A percentile compares a stretch with the other conserved stretches of the same genome.
Conservation (phyloP, 176 grass and related monocot species). For the Oropetium thomaeum region DNA sequence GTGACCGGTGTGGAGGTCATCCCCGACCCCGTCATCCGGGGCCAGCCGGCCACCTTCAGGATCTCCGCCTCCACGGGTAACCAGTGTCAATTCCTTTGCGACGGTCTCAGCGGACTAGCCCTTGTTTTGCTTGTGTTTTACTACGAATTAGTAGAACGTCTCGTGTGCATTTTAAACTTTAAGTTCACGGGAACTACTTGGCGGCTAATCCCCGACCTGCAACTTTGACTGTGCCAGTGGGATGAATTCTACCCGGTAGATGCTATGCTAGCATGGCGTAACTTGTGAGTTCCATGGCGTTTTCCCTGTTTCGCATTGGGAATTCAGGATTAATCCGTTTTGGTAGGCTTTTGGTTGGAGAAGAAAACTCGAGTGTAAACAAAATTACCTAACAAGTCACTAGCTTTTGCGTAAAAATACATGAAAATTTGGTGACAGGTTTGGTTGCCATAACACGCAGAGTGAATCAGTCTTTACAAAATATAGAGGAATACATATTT, state of each 20-base stretch:
- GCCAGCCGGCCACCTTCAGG: conserved; percentile 64
- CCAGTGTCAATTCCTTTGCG: not conserved
- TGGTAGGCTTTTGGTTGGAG: not conserved
- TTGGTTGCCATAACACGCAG: not conserved
- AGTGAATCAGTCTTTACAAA: not conserved
- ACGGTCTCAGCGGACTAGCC: not conserved
- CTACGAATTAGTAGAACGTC: not conserved
- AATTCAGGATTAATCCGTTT: not conserved
- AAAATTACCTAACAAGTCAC: not conserved
- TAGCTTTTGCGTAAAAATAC: not conserved
- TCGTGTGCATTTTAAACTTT: not conserved
- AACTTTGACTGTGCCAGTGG: not conserved
- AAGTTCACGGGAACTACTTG: not conserved
- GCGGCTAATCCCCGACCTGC: not conserved
- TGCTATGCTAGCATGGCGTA: not conserved
- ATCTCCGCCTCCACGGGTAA: conserved; percentile 80
- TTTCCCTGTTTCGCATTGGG: not conserved
- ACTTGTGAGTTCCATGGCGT: not conserved
- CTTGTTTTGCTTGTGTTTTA: not conserved
- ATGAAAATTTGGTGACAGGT: not conserved
- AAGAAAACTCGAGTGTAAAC: not conserved
- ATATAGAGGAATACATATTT: not conserved
- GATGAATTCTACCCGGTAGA: not conserved
- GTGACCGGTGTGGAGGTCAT: conserved; percentile 63
- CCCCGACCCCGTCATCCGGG: conserved; percentile 59